Percentiles rank a stretch among this genome's conserved stretches.
Evolutionary conservation across 257 asterid genomes (phyloP).

Genomic region (Solanum ossicruentum): DNA sequence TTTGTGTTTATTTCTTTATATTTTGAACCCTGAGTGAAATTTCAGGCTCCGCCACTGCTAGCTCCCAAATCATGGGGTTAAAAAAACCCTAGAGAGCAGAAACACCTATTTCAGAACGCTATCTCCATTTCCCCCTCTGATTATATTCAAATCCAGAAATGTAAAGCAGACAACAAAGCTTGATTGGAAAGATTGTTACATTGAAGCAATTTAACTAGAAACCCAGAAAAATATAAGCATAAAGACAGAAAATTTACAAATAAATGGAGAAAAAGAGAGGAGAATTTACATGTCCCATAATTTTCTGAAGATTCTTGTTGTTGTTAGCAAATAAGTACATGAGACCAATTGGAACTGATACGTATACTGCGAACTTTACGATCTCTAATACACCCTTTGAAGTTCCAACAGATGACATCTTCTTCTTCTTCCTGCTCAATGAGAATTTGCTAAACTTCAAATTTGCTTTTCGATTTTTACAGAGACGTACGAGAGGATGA

Average conservation of each 20-base stretch:
- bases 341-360: slow-evolving; percentile 70
- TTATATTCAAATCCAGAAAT: not conserved
- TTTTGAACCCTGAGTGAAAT: too few species aligned
- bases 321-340: slow-evolving; percentile 87
- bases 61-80: not conserved
- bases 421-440: not conserved
- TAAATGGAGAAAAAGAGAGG: not conserved
- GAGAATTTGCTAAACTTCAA: not conserved
- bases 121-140: not conserved
- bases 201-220: not conserved
- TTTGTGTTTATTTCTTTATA: too few species aligned
- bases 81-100: not conserved
- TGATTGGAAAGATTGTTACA: not conserved
- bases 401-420: slow-evolving; percentile 77
- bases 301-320: slow-evolving; percentile 56
- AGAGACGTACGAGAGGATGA: slow-evolving; percentile 3
- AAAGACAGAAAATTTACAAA: not conserved
- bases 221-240: not conserved
- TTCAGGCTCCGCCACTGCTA: too few species aligned
- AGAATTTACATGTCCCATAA: slow-evolving; percentile 62
- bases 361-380: slow-evolving; percentile 77
- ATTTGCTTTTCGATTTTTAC: not conserved
- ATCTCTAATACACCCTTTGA: slow-evolving; percentile 82
- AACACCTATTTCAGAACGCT: not conserved
- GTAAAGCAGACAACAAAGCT: not conserved